A percentile compares a stretch with the other conserved stretches of the same genome.
phyloP scores from a whole-genome alignment of 305 asterid species.

The Striga hermonthica region DNA sequence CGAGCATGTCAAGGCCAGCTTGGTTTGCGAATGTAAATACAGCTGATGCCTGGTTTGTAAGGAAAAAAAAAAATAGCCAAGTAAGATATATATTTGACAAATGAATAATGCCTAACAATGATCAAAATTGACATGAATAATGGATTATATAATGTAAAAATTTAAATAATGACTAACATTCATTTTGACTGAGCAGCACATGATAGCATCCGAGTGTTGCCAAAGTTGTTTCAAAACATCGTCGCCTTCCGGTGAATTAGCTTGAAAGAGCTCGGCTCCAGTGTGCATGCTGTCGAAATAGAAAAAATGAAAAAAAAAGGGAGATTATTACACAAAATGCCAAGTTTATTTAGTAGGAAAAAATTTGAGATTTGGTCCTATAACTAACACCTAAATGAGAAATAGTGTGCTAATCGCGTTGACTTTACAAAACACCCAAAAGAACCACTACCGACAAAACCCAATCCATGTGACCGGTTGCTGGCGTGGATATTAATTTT shows the following conservation, averaged over 20 bases:
- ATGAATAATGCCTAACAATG: background rate
- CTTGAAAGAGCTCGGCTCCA: constrained; percentile 65
- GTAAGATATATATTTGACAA: too few relatives aligned
- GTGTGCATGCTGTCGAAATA: constrained; percentile 53
- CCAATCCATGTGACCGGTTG: too few relatives aligned
- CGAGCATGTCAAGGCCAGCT: constrained; percentile 99
- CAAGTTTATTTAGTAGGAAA: too few relatives aligned
- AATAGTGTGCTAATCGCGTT: too few relatives aligned
- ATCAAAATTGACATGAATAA: background rate
- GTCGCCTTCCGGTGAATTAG: constrained; percentile 56
- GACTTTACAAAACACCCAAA: too few relatives aligned
- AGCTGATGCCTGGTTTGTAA: constrained; percentile 65
- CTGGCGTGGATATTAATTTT: too few relatives aligned
- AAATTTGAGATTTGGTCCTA: too few relatives aligned
- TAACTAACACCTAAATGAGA: too few relatives aligned
- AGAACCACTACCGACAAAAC: too few relatives aligned
- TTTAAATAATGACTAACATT: constrained; percentile 45
- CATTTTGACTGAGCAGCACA: constrained; percentile 93
- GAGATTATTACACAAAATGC: too few relatives aligned
- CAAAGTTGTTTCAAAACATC: constrained; percentile 79
- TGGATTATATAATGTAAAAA: too few relatives aligned
- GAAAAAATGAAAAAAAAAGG: background rate
- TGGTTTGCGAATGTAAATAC: constrained; percentile 91
- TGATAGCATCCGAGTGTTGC: constrained; percentile 82
- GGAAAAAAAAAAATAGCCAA: constrained; percentile 3